Percentiles rank a stretch among this genome's conserved stretches.
These are phyloP conservation scores for Ophiostoma triangulosporum DNA, from an alignment of 2,329 filamentous ascomycete genomes.

Conservation along the genomic window DNA sequence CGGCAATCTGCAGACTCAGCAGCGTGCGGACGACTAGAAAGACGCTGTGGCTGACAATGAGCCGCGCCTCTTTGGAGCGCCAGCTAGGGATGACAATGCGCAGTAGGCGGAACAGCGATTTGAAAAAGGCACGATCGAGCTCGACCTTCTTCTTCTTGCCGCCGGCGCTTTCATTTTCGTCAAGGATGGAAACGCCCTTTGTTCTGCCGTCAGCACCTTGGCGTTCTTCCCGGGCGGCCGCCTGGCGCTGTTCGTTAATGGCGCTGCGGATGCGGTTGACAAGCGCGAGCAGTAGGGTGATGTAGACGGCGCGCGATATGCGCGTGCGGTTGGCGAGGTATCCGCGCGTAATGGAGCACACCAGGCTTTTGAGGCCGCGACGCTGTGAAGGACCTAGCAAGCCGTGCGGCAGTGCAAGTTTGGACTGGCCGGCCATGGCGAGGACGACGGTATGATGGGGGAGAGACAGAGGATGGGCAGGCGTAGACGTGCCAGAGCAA, in stretches of 20 bases:
- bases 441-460: neutral
- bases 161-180: neutral
- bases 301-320: constrained; percentile 72
- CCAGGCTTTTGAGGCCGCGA: constrained; percentile 48
- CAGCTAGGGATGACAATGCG: constrained; percentile 84
- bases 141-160: constrained; percentile 65
- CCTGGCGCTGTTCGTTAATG: constrained; percentile 70
- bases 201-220: constrained; percentile 18
- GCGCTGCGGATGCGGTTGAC: constrained; percentile 82
- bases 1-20: constrained; percentile 89
- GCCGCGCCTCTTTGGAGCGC: constrained; percentile 72
- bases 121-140: constrained; percentile 71
- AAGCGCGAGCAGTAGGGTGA: constrained; percentile 67
- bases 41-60: constrained; percentile 82
- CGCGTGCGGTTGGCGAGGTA: constrained; percentile 70
- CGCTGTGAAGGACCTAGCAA: constrained; percentile 37
- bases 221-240: constrained; percentile 45
- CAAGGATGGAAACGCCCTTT: neutral
- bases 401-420: constrained; percentile 39
- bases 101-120: constrained; percentile 62
- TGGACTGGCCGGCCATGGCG: constrained; percentile 48
- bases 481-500: too few species aligned
- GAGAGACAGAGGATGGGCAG: neutral
- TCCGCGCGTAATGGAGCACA: constrained; percentile 53
- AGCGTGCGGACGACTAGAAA: constrained; percentile 84